Conservation (phyloP, 106 monocot species). For the Dendrobium huoshanense region DNA sequence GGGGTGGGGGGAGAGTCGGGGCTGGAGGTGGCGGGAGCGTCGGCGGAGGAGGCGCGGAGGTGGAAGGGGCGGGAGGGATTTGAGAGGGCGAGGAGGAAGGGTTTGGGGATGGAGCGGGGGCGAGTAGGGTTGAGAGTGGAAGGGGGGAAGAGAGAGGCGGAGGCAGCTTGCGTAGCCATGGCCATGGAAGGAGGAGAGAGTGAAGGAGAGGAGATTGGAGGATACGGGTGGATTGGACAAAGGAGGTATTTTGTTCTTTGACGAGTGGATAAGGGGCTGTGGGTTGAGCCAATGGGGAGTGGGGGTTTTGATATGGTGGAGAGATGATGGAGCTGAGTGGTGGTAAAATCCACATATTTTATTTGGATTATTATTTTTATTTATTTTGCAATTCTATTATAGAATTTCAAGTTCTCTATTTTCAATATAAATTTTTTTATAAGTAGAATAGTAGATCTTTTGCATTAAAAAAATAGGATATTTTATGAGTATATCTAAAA, state of each 20-base stretch:
- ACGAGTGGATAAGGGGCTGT: slow-evolving; percentile 4
- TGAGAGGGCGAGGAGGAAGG: too few species aligned
- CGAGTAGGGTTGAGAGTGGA: slow-evolving; percentile 11
- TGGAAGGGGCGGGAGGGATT: neutral
- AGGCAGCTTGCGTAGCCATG: slow-evolving; percentile 8
- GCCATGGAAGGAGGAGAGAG: slow-evolving; percentile 11
- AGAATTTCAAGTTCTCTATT: too few species aligned
- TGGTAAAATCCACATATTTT: too few species aligned
- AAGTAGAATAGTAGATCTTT: too few species aligned
- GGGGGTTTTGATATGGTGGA: neutral
- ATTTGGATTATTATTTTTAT: too few species aligned
- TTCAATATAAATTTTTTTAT: too few species aligned
- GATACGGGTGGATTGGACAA: slow-evolving; percentile 41
- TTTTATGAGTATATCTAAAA: too few species aligned
- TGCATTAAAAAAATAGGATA: too few species aligned
- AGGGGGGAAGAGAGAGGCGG: slow-evolving; percentile 5
- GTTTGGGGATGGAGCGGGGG: slow-evolving; percentile 7
- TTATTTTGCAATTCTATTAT: too few species aligned
- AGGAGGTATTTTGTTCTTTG: slow-evolving; percentile 35
- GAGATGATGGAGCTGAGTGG: too few species aligned
- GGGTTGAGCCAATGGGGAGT: slow-evolving; percentile 3
- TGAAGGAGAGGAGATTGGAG: slow-evolving; percentile 14
- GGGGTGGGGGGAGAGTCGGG: slow-evolving; percentile 11
- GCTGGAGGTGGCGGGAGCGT: neutral
- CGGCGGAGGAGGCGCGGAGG: neutral